Percentiles rank a stretch among this genome's conserved stretches.
phyloP scores from a whole-genome alignment of 2,329 filamentous ascomycete species.

The Fusarium chuoi region DNA sequence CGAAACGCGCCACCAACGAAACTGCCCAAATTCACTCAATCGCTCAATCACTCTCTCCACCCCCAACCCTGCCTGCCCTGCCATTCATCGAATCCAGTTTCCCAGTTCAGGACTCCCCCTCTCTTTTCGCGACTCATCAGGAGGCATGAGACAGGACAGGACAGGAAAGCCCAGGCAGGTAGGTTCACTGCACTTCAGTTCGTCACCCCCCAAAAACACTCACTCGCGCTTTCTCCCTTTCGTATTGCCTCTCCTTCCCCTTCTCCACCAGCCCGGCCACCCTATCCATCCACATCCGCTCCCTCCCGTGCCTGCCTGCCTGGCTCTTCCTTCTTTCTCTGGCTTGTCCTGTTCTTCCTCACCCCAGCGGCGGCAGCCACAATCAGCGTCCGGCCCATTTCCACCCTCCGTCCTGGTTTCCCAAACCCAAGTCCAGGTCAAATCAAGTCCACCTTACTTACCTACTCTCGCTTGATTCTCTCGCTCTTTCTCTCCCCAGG shows the following conservation, averaged over 20 bases:
- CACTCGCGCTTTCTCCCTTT: slow-evolving; percentile 30
- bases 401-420: slow-evolving; percentile 25
- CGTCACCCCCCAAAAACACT: slow-evolving; percentile 25
- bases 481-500: slow-evolving; percentile 30
- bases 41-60: slow-evolving; percentile 13
- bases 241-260: slow-evolving; percentile 24
- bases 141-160: background rate
- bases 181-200: background rate
- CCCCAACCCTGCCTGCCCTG: slow-evolving; percentile 19
- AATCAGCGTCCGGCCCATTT: slow-evolving; percentile 31
- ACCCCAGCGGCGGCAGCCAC: slow-evolving; percentile 21
- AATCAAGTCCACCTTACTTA: slow-evolving; percentile 21
- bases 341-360: background rate
- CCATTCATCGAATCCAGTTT: slow-evolving; percentile 20
- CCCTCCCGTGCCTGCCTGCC: background rate
- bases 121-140: background rate
- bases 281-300: slow-evolving; percentile 19
- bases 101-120: slow-evolving; percentile 6
- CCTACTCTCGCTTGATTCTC: slow-evolving; percentile 39
- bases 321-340: slow-evolving; percentile 7
- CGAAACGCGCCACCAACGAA: slow-evolving; percentile 34
- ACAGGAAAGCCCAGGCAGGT: background rate
- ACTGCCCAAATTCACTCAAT: slow-evolving; percentile 3
- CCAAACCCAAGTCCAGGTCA: background rate
- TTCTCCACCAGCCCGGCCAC: slow-evolving; percentile 20